Conservation (phyloP, 768 basidiomycete genomes). For the Lactarius pseudohatsudake region DNA sequence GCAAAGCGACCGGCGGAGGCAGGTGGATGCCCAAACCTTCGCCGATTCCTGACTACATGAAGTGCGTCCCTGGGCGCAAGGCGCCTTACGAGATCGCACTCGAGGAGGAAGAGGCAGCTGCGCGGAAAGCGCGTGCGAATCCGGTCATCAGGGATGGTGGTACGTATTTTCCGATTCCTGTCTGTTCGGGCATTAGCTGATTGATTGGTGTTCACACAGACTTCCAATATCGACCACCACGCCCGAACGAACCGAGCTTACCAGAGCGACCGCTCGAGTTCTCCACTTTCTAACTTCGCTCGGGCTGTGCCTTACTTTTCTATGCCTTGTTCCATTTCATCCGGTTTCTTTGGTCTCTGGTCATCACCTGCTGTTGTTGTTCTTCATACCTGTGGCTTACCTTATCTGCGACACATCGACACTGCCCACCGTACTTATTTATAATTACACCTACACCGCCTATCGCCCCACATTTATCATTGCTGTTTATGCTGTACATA, state of each 20-base stretch:
- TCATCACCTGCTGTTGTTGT: conserved; percentile 21
- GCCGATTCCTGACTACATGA: conserved; percentile 41
- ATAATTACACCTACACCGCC: conserved; percentile 7
- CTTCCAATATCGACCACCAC: conserved; percentile 66
- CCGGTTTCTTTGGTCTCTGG: conserved; percentile 4
- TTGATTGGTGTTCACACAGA: conserved; percentile 35
- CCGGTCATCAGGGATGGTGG: conserved; percentile 64
- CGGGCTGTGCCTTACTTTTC: neutral
- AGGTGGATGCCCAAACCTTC: conserved; percentile 71
- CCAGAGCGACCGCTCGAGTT: conserved; percentile 50
- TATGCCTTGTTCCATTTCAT: neutral
- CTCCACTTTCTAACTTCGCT: conserved; percentile 57
- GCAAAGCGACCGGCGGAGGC: conserved; percentile 78
- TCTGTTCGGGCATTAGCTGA: neutral
- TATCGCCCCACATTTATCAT: neutral
- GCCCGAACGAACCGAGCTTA: conserved; percentile 46
- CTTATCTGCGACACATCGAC: conserved; percentile 16
- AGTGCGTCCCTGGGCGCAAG: conserved; percentile 65
- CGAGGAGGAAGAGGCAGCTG: conserved; percentile 62
- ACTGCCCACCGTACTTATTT: conserved; percentile 12
- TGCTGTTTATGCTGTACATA: conserved; percentile 26
- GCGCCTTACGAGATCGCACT: conserved; percentile 67
- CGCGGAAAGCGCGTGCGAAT: conserved; percentile 49
- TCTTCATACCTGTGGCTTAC: conserved; percentile 16
- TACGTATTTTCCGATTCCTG: neutral